Conservation (phyloP, 371 early-diverging fungal genomes). For the Batkoa obscura region DNA sequence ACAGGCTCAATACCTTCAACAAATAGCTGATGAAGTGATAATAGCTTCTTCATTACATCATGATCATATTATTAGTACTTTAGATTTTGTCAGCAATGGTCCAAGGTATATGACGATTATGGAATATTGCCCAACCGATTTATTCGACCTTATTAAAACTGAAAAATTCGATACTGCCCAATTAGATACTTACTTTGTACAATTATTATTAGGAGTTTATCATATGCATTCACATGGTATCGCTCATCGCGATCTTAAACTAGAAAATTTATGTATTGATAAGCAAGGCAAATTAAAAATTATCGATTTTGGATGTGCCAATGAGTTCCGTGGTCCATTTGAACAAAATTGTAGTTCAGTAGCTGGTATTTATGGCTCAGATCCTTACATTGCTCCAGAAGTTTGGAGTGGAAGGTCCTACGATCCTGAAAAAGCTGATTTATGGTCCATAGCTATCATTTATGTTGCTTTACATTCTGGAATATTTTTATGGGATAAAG, state of each 20-base stretch:
- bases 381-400: constrained; percentile 90
- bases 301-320: constrained; percentile 81
- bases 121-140: constrained; percentile 61
- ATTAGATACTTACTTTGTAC: constrained; percentile 46
- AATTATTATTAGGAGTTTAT: constrained; percentile 48
- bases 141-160: constrained; percentile 47
- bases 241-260: constrained; percentile 71
- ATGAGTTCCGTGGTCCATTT: constrained; percentile 52
- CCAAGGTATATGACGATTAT: constrained; percentile 37
- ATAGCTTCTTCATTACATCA: constrained; percentile 64
- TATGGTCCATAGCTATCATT: constrained; percentile 64
- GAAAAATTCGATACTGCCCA: constrained; percentile 44
- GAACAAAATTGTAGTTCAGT: constrained; percentile 26
- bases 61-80: constrained; percentile 65
- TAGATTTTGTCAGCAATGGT: constrained; percentile 55
- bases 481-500: constrained; percentile 41
- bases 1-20: constrained; percentile 36
- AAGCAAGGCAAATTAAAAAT: constrained; percentile 58
- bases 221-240: constrained; percentile 58
- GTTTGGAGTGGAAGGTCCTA: constrained; percentile 24
- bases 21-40: constrained; percentile 65
- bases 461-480: constrained; percentile 53
- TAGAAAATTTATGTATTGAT: constrained; percentile 67
- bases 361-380: constrained; percentile 58
- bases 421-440: constrained; percentile 46